Evolutionary conservation across 768 basidiomycete species (phyloP), one percentile per base, ranked within the genome.

Genomic region (Cytidiella melzeri): DNA sequence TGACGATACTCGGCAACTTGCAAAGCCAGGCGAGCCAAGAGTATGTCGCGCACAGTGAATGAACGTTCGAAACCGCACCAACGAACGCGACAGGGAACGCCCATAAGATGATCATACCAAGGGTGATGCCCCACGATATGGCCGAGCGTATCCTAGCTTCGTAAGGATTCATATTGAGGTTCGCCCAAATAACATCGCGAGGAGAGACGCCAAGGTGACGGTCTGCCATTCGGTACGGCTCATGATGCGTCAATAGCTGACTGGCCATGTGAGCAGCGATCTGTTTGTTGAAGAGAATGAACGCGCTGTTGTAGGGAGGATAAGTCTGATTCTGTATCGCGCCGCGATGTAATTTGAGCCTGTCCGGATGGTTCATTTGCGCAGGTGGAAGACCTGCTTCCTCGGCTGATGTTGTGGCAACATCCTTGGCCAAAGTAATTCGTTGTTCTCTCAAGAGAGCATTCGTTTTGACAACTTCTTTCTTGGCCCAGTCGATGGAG

Each of bases 261-360:
- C 77, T 75, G 1, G 88, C 92, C 64, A 97, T 71, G 66, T 98
- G 93, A 15, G 94, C 93, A 2, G 89, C 87, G 53, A 96, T 88
- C 71, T 97, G 95, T 56, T 81, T 76, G 65, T 92, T 82, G 76
- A 97, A 98, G 19, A 87, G 84, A 51, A 98, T 75, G 64, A 98
- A 98, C 6, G 87, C 87, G 26, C 83, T 85, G 57, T 67, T 67
- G 25, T 61, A 57, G 12, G 67, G 66, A 11, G 65, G 64, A 47
- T 67, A 67, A 11, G 61, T 64, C 53, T 64, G 64, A 20, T 53
- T 43, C 41, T 55, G 54, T 9, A 56, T 27, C 24, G 30, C 34
- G 15, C 15, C 9, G 11, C 18, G 11, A 19, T 50, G 53, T 9
- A 58, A 50, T 50, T 60, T 62, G 2, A 66, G 43, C 46, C 51